Percentiles rank a stretch among this genome's conserved stretches.
phyloP scores from a whole-genome alignment of 2,329 filamentous ascomycete genomes.

The Claviceps maximensis region DNA sequence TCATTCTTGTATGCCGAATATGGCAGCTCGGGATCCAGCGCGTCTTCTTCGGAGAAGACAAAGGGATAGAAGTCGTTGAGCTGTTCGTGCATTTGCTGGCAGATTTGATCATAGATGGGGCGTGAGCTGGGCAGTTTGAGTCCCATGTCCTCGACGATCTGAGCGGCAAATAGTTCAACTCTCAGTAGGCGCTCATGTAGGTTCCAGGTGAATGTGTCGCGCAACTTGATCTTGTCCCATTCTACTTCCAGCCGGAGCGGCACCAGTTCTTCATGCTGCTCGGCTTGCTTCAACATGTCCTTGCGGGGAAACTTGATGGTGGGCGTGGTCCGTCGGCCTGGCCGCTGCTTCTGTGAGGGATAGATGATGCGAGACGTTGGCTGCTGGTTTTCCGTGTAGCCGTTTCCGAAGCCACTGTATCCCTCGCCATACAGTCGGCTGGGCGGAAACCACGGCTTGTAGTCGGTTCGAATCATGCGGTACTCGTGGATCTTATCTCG shows the following conservation, averaged over 20 bases:
- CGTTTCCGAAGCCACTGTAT: constrained; percentile 83
- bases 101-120: constrained; percentile 47
- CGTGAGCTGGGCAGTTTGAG: constrained; percentile 57
- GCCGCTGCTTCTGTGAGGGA: constrained; percentile 60
- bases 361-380: constrained; percentile 60
- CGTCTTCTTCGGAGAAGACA: constrained; percentile 77
- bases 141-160: constrained; percentile 84
- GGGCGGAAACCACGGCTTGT: constrained; percentile 41
- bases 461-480: constrained; percentile 42
- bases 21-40: constrained; percentile 76
- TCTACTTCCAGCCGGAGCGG: constrained; percentile 88
- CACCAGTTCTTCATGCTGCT: constrained; percentile 82
- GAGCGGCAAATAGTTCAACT: constrained; percentile 72
- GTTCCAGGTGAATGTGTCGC: constrained; percentile 98
- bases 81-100: constrained; percentile 71
- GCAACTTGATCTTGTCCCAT: constrained; percentile 85
- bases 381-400: constrained; percentile 58
- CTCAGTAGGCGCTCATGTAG: constrained; percentile 76
- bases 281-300: constrained; percentile 73
- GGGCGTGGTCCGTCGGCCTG: constrained; percentile 62
- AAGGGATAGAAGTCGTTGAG: constrained; percentile 89
- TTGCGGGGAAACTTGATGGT: constrained; percentile 63
- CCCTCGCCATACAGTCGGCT: constrained; percentile 55
- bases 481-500: constrained; percentile 59
- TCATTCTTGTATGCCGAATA: constrained; percentile 97